Evolutionary conservation across 495 filamentous ascomycete genomes (phyloP), one percentile per base, ranked within the genome.

Genomic region (Annulohypoxylon bovei): DNA sequence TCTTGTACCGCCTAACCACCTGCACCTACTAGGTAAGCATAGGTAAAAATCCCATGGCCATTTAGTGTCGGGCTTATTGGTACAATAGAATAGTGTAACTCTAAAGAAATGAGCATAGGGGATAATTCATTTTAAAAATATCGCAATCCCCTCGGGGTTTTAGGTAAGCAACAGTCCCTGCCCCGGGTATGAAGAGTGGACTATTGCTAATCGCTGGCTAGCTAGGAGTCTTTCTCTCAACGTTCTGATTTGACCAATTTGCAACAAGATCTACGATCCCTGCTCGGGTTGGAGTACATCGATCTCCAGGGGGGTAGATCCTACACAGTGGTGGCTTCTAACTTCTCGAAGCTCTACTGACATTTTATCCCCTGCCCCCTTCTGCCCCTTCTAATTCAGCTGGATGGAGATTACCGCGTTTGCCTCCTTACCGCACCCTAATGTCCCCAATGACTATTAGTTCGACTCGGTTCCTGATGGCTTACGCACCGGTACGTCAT

Each of bases 291-390:
- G 60, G 65, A 68, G 70, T 44, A 72, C 61, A 68, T 72, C 60
- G 65, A 72, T 72, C 65, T 72, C 40, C 35, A 58, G 59, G 60
- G 39, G 69, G 70, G 47, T 35, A 57, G 70, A 72, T 68, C 70
- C 65, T 59, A 72, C 70, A 72, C 70, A 72, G 64, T 72, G 68
- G 52, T 67, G 53, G 59, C 64, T 53, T 50, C 22, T 35, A 50
- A 54, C 56, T 62, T 71, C 68, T 66, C 57, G 57, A 67, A 53
- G 12, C 60, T 64, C 65, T 57, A 67, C 59, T 59, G 57, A 67
- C 57, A 67, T 46, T 33, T 53, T 14, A 50, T 62, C 57, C 63
- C 68, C 63, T 52, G 44, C 22, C 53, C 47, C 64, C n/a, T n/a
- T n/a, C n/a, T n/a, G n/a, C n/a, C n/a, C 50, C 42, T 62, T 67